Evolutionary conservation across 176 grass and related monocot species (phyloP).

Genomic region (Otatea glauca): DNA sequence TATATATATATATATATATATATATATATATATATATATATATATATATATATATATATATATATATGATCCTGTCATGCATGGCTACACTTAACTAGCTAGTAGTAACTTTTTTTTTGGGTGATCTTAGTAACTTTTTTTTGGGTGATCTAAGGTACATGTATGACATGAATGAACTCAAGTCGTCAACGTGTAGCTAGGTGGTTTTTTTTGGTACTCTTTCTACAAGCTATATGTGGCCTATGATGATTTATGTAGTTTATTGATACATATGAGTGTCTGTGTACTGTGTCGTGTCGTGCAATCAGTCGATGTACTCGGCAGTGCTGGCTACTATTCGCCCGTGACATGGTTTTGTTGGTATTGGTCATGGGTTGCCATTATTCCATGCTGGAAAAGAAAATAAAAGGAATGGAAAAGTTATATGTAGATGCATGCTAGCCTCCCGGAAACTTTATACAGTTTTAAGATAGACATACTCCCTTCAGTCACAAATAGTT

Average conservation of each 20-base stretch:
- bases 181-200: neutral
- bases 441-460: neutral
- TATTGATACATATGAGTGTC: slow-evolving; percentile 33
- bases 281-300: slow-evolving; percentile 42
- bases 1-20: too few relatives aligned
- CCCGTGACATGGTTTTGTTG: slow-evolving; percentile 59
- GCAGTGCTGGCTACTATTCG: slow-evolving; percentile 49
- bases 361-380: slow-evolving; percentile 48
- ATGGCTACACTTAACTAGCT: neutral
- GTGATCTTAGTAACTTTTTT: neutral
- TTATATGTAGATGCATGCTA: neutral
- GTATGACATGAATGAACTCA: neutral
- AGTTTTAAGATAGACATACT: neutral
- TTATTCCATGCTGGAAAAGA: slow-evolving; percentile 47
- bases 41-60: too few relatives aligned
- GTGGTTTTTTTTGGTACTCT: slow-evolving; percentile 15
- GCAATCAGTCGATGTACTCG: slow-evolving; percentile 56
- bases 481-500: too few relatives aligned
- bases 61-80: neutral
- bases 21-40: too few relatives aligned
- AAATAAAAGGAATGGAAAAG: neutral
- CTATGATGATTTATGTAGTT: slow-evolving; percentile 30
- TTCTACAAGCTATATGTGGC: slow-evolving; percentile 5
- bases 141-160: neutral
- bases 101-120: neutral